These are phyloP conservation scores for Coemansia pectinata DNA, from an alignment of 192 early-diverging fungal species.

Conservation along the genomic window DNA sequence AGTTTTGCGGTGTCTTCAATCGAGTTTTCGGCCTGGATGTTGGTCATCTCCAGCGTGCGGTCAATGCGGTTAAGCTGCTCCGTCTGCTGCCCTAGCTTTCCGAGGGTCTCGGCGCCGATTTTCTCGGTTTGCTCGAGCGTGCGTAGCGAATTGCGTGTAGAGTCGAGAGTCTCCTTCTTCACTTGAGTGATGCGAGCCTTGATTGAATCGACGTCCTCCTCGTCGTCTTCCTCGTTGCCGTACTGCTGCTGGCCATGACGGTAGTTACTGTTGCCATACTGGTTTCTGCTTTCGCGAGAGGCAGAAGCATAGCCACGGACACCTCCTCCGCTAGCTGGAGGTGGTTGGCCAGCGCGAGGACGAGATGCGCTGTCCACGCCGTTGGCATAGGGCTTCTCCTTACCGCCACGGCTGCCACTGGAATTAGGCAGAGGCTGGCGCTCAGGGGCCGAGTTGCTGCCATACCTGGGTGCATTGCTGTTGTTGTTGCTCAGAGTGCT, in stretches of 20 bases:
- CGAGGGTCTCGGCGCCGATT: conserved; percentile 61
- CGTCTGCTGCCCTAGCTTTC: conserved; percentile 65
- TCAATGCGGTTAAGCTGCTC: conserved; percentile 58
- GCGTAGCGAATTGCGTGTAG: conserved; percentile 65
- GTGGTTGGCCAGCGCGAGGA: conserved; percentile 1
- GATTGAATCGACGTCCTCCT: conserved; percentile 63
- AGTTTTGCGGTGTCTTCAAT: conserved; percentile 40
- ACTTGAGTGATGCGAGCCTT: conserved; percentile 61
- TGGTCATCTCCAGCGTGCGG: conserved; percentile 63
- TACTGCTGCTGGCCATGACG: conserved; percentile 18
- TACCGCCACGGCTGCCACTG: neutral
- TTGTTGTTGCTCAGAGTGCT: neutral
- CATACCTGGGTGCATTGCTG: conserved; percentile 3
- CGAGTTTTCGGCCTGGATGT: conserved; percentile 35
- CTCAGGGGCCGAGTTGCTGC: conserved; percentile 5
- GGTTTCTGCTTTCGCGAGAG: conserved; percentile 23
- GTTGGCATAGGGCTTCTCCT: conserved; percentile 1
- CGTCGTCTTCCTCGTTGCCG: conserved; percentile 53
- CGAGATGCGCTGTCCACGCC: neutral
- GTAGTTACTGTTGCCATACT: conserved; percentile 16
- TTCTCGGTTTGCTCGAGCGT: conserved; percentile 64
- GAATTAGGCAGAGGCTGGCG: neutral
- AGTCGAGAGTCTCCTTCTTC: conserved; percentile 68
- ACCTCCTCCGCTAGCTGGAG: conserved; percentile 6
- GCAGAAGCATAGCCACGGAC: conserved; percentile 38